Evolutionary conservation across 768 basidiomycete species (phyloP).

Genomic region (Mycena haematopus): DNA sequence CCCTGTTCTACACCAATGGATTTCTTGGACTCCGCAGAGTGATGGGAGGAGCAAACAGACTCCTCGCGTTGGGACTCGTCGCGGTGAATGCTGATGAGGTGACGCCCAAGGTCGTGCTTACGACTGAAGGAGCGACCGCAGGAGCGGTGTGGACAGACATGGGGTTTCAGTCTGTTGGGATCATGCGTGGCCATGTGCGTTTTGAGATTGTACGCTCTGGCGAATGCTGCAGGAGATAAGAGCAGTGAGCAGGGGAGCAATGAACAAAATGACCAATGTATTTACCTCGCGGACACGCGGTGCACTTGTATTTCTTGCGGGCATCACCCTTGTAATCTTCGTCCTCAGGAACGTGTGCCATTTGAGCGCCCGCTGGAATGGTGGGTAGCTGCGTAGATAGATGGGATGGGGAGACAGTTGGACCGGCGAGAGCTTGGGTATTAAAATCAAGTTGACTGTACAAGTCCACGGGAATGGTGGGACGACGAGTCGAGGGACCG

Average conservation of each 20-base stretch:
- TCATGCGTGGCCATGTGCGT: slow-evolving; percentile 96
- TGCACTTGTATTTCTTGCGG: slow-evolving; percentile 81
- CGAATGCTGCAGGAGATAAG: slow-evolving; percentile 67
- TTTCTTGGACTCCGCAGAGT: slow-evolving; percentile 47
- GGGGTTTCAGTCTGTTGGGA: slow-evolving; percentile 88
- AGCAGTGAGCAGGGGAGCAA: slow-evolving; percentile 18
- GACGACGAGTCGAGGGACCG: slow-evolving; percentile 56
- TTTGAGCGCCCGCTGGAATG: slow-evolving; percentile 50
- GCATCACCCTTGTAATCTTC: slow-evolving; percentile 61
- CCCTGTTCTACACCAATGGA: slow-evolving; percentile 75
- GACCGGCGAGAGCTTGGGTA: slow-evolving; percentile 45
- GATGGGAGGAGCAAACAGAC: slow-evolving; percentile 49
- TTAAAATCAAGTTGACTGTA: slow-evolving; percentile 59
- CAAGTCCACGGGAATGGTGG: slow-evolving; percentile 52
- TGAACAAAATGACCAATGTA: slow-evolving; percentile 3
- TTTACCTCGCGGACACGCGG: slow-evolving; percentile 74
- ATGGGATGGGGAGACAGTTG: slow-evolving; percentile 63
- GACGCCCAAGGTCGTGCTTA: slow-evolving; percentile 92
- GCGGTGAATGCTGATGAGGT: slow-evolving; percentile 85
- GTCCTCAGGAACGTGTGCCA: slow-evolving; percentile 45
- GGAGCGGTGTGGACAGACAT: slow-evolving; percentile 82
- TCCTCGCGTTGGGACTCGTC: slow-evolving; percentile 50
- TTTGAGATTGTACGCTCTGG: slow-evolving; percentile 93
- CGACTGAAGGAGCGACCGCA: slow-evolving; percentile 93
- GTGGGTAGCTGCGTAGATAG: slow-evolving; percentile 58